phyloP scores from a whole-genome alignment of 352 stramenopile species.

The Saprolegnia diclina region DNA sequence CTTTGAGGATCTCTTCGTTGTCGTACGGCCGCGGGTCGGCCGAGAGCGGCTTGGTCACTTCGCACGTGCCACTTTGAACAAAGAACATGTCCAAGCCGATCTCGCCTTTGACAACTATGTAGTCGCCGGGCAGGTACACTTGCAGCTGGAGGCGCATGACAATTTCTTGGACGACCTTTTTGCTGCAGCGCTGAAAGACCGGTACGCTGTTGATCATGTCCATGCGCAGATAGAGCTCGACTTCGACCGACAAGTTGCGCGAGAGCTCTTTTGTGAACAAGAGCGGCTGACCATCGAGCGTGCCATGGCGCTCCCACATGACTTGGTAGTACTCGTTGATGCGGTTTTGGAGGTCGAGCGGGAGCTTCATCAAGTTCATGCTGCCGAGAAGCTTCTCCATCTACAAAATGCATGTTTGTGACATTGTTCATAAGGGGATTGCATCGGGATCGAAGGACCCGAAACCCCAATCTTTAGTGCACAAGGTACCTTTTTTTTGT shows the following conservation, averaged over 20 bases:
- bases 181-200: slow-evolving; percentile 76
- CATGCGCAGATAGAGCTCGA: slow-evolving; percentile 76
- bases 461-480: neutral
- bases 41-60: slow-evolving; percentile 63
- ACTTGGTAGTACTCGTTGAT: slow-evolving; percentile 84
- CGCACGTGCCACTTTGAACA: slow-evolving; percentile 69
- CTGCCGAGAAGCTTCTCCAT: slow-evolving; percentile 83
- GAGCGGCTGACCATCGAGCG: slow-evolving; percentile 64
- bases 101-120: slow-evolving; percentile 75
- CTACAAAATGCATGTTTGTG: neutral
- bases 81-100: slow-evolving; percentile 87
- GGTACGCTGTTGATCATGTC: slow-evolving; percentile 85
- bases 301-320: slow-evolving; percentile 82
- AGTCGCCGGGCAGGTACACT: slow-evolving; percentile 82
- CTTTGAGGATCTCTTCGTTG: slow-evolving; percentile 5
- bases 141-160: slow-evolving; percentile 79
- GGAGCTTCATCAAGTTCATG: slow-evolving; percentile 79
- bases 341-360: slow-evolving; percentile 70
- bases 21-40: neutral
- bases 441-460: too few species aligned
- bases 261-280: slow-evolving; percentile 76
- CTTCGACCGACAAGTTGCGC: slow-evolving; percentile 74
- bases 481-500: slow-evolving; percentile 57
- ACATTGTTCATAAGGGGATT: neutral
- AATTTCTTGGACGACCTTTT: slow-evolving; percentile 77